A percentile compares a stretch with the other conserved stretches of the same genome.
Conservation (phyloP, 1,139 yeast species). For the Groenewaldozyma sp. region DNA sequence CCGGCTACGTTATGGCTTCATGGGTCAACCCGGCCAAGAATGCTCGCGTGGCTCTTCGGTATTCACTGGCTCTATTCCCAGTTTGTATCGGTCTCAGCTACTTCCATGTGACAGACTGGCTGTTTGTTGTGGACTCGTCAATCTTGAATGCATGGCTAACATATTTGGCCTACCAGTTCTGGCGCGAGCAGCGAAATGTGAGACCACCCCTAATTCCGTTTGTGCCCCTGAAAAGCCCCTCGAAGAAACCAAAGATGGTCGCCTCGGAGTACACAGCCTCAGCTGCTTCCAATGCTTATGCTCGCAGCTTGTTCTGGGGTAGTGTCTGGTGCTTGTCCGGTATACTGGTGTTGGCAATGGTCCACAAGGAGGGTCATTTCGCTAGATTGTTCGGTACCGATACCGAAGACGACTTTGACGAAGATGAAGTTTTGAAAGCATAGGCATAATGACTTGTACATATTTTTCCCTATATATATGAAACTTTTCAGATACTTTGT, state of each 20-base stretch:
- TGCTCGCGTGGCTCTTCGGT: conserved; percentile 87
- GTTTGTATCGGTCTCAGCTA: conserved; percentile 76
- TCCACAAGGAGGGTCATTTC: conserved; percentile 95
- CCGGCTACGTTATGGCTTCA: conserved; percentile 96
- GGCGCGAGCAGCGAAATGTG: conserved; percentile 36
- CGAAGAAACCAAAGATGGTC: not conserved
- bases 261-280: not conserved
- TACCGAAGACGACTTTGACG: not conserved
- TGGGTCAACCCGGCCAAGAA: conserved; percentile 85
- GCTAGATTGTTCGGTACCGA: conserved; percentile 38
- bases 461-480: not conserved
- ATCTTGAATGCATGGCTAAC: conserved; percentile 80
- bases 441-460: not conserved
- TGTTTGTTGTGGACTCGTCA: conserved; percentile 70
- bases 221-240: conserved; percentile 10
- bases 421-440: not conserved
- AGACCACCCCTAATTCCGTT: conserved; percentile 15
- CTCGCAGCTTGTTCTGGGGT: conserved; percentile 86
- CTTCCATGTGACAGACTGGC: conserved; percentile 74
- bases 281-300: conserved; percentile 28
- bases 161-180: conserved; percentile 70
- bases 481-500: too few species aligned
- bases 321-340: conserved; percentile 93
- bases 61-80: conserved; percentile 86
- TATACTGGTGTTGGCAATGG: conserved; percentile 78